Evolutionary conservation across 345 rosid species (phyloP), one percentile per base, ranked within the genome.

Genomic region (Camelina hispida): DNA sequence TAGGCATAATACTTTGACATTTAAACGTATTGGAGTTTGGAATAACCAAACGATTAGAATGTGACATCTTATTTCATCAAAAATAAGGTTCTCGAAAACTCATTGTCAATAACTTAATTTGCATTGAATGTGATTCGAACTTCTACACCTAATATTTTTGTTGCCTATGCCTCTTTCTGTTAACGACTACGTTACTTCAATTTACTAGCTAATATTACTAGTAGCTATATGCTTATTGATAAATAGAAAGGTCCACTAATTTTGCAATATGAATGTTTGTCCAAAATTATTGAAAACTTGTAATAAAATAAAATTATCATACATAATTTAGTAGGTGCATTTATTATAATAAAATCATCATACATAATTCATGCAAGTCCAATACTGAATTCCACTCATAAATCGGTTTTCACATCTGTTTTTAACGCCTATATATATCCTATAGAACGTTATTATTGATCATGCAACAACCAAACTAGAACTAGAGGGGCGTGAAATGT

Each of bases 81-180:
- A 71, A 35, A 52, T 25, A 62, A 22, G 16, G 62, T 37, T 25
- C 23, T 38, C 23, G 17, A 37, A 32, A 52, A 25, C 42, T 51
- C 76, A 53, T 17, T 43, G 20, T 30, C 17, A 8, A 40, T 37
- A 62, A 25, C 62, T 53, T 40, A 72, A 28, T 28, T 62, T 51
- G 62, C 76, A 62, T 28, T 22, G 44, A 63, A 51, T 42, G 70
- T 63, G 28, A 20, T 73, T 55, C 6, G 14, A 43, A 32, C 57
- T 55, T 62, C 3, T 55, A 47, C 28, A 73, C 65, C 66, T 74
- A 65, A 65, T 22, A 22, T 22, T 64, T 44, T 35, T n/a, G 46
- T 35, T 75, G 73, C 38, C 40, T 68, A 68, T 60, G 20, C 17
- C 18, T 18, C 42, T 68, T 40, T 30, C 9, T 12, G 62, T 61